Base-by-base conservation (phyloP, 306 rosid species). In the Acmispon strigosus region DNA sequence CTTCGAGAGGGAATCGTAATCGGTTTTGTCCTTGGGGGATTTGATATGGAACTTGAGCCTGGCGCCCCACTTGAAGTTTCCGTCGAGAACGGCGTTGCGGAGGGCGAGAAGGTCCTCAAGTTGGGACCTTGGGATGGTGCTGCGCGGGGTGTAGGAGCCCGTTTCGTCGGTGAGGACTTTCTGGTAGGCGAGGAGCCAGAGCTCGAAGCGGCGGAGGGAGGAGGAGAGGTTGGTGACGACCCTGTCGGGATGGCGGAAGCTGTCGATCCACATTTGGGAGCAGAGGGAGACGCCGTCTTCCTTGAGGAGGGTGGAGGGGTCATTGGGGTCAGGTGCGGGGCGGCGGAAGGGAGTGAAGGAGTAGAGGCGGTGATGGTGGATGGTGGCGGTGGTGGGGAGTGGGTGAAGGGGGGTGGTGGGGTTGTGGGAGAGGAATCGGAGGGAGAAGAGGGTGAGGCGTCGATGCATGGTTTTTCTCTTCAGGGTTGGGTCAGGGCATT, bases 181-280 rank as follows among this genome's bases (percentile, higher is more conserved):
- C 76, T 87, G 98, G 82, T 90, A 90, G 8, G 97, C 97, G 70
- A 94, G 74, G 36, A 94, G 84, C 98, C 97, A 94, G 47, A 94
- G 78, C 57, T 94, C 96, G 55, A 94, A 85, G 15, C 92, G 84
- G 39, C 92, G 90, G 63, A 94, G 85, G 80, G 76, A 83, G 16
- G 94, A 74, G 19, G 88, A 45, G 72, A 94, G 79, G 86, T 77
- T 84, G 71, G 90, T 82, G 54, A 84, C 74, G 64, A 73, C 66
- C 54, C 77, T 54, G 73, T 87, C 93, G 1, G 92, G 94, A 44
- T 85, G 88, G 8, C 94, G 86, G 75, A 85, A 93, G 76, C 80
- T 90, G 69, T 88, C 90, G 76, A 93, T 82, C 98, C 98, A 93
- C 86, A 87, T 81, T 45, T 84, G 84, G 43, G 84, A 88, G 54